Evolutionary conservation across 768 basidiomycete genomes (phyloP).

Genomic region (Russula ochroleuca): DNA sequence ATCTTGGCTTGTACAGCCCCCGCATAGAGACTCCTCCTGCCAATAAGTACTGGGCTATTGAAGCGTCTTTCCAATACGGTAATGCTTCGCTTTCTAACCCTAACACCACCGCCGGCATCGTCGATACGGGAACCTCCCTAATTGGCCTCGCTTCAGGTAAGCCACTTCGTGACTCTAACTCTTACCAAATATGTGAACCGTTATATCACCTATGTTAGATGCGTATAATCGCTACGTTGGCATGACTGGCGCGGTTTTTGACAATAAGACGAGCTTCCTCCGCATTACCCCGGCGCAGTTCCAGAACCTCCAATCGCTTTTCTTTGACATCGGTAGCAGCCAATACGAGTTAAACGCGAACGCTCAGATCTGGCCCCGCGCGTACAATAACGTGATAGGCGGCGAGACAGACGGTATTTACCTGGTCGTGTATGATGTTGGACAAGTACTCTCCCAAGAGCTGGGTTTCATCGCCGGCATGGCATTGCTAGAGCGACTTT

Average conservation of each 20-base stretch:
- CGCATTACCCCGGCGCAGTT: constrained; percentile 32
- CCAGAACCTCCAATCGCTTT: constrained; percentile 33
- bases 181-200: background rate
- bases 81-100: constrained; percentile 26
- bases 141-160: constrained; percentile 33
- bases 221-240: constrained; percentile 33
- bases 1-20: constrained; percentile 27
- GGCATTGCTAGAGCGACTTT: constrained; percentile 58
- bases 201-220: constrained; percentile 29
- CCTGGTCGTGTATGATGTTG: constrained; percentile 39
- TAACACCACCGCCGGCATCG: constrained; percentile 33
- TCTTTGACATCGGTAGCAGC: constrained; percentile 35
- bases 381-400: constrained; percentile 42
- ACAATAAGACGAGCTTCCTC: constrained; percentile 32
- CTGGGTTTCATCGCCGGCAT: constrained; percentile 55
- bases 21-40: constrained; percentile 35
- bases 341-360: constrained; percentile 43
- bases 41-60: constrained; percentile 36
- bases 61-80: constrained; percentile 34
- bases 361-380: constrained; percentile 41
- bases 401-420: constrained; percentile 39
- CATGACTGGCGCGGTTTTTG: constrained; percentile 34
- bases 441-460: constrained; percentile 24
- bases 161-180: constrained; percentile 2
- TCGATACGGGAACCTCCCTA: constrained; percentile 40